Evolutionary conservation across 2,329 filamentous ascomycete species (phyloP), one percentile per base, ranked within the genome.

Genomic region (Neoscytalidium dimidiatum): DNA sequence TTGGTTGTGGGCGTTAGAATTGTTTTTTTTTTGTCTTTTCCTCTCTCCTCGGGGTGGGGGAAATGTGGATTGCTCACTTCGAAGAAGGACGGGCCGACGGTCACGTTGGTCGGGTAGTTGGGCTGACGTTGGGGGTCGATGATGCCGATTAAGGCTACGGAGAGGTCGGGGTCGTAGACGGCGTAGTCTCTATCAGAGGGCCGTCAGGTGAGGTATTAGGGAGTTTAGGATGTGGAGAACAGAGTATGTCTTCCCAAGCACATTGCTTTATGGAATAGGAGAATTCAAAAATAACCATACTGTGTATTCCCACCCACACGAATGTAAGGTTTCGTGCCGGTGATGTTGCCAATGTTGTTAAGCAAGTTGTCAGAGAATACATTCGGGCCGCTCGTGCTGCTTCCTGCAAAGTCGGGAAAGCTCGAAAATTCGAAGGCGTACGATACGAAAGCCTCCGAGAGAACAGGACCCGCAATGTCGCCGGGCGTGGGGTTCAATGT

Each of bases 221-320:
- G n/a, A n/a, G n/a, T n/a, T n/a, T n/a, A n/a, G n/a, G n/a, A n/a
- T n/a, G n/a, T n/a, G n/a, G n/a, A n/a, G n/a, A n/a, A n/a, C n/a
- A n/a, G n/a, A n/a, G n/a, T n/a, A n/a, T n/a, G n/a, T n/a, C n/a
- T n/a, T n/a, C n/a, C n/a, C n/a, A n/a, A n/a, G n/a, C n/a, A n/a
- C n/a, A n/a, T n/a, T n/a, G n/a, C n/a, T n/a, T 21, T 11, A 11
- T 48, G 44, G 21, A 9, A 13, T 11, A 26, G 6, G 21, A 26
- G 44, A 21, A 26, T 13, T 49, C n/a, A 49, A 26, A 26, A 21
- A 14, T 17, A 17, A 31, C 17, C 68, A 53, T 69, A 77, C 74
- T 90, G 87, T 0, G 87, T 89, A 69, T 89, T 90, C n/a, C 87
- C 88, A 3, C 88, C 87, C 1, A 90, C 86, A 17, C 87, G 80